Evolutionary conservation across 2,329 filamentous ascomycete genomes (phyloP), one percentile per base, ranked within the genome.

Genomic region (Aspergillus sp.): DNA sequence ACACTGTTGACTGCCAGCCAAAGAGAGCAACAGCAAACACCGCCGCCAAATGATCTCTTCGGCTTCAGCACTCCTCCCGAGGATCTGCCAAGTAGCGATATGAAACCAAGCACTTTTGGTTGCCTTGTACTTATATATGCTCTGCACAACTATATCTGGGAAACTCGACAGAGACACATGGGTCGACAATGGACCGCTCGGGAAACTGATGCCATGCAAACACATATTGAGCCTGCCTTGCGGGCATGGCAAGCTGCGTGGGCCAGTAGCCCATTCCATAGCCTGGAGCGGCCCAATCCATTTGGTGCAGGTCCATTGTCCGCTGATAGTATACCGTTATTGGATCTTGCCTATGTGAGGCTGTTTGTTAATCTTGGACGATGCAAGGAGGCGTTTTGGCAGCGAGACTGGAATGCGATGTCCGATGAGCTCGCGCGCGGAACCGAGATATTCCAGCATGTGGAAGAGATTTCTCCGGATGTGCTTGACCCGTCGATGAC

Each of bases 111-210:
- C 68, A 90, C 90, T 0, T 95, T 95, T 63, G 93, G 91, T 7
- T 95, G 90, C 62, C 75, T 96, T 28, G 79, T 96, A 5, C 71
- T 98, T 50, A 96, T 97, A 62, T 91, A 95, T 61, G 90, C 93
- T 4, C 75, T 97, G 26, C 93, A 97, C 69, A 96, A 96, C 56
- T 96, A 95, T 66, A 96, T 97, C 36, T 97, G 93, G 93, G 91
- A 97, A 68, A 96, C 90, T 0, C 79, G 91, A 26, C 90, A 95
- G 66, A 78, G 90, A 41, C 90, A 96, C 56, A 85, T 90, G 56
- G 90, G 87, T 55, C 85, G 89, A 49, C 76, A 89, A 39, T 96
- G 91, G 91, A 95, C 90, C 2, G 82, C 85, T 30, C 85, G 91
- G 52, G 91, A 97, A 66, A 95, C 89, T 0, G 90, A 97, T 54